Conservation (phyloP, 345 rosid species). For the Cardamine chenopodiifolia region DNA sequence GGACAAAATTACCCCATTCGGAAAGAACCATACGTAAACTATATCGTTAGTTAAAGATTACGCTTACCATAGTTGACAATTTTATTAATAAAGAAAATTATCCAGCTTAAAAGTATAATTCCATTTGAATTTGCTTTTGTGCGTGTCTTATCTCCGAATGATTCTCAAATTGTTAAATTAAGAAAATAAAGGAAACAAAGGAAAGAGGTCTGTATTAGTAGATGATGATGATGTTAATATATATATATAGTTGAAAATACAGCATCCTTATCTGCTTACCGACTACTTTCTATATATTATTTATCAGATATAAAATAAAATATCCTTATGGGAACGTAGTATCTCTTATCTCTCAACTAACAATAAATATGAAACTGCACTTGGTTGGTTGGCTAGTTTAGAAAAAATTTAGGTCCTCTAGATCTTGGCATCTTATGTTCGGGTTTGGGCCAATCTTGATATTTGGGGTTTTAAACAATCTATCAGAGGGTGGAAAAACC, state of each 20-base stretch:
- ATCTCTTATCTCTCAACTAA: too few species aligned
- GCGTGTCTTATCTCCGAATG: constrained; percentile 20
- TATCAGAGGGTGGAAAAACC: too few species aligned
- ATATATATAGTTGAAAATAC: constrained; percentile 17
- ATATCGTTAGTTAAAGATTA: constrained; percentile 10
- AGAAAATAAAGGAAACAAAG: neutral
- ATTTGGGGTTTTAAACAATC: neutral
- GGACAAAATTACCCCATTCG: neutral
- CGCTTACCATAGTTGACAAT: constrained; percentile 30
- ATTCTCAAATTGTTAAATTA: neutral
- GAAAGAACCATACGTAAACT: constrained; percentile 18
- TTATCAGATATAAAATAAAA: neutral
- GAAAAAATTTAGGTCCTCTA: neutral
- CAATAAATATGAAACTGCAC: neutral
- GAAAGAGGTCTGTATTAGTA: neutral
- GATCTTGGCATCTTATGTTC: neutral
- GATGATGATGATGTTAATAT: neutral
- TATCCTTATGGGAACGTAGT: neutral
- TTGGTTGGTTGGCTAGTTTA: neutral
- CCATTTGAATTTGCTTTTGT: constrained; percentile 19
- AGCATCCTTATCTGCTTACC: constrained; percentile 35
- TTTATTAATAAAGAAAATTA: constrained; percentile 17
- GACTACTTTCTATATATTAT: neutral
- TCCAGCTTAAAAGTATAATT: constrained; percentile 13
- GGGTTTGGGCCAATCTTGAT: neutral